phyloP scores from a whole-genome alignment of 352 stramenopile genomes.

The Phytophthora syringae region DNA sequence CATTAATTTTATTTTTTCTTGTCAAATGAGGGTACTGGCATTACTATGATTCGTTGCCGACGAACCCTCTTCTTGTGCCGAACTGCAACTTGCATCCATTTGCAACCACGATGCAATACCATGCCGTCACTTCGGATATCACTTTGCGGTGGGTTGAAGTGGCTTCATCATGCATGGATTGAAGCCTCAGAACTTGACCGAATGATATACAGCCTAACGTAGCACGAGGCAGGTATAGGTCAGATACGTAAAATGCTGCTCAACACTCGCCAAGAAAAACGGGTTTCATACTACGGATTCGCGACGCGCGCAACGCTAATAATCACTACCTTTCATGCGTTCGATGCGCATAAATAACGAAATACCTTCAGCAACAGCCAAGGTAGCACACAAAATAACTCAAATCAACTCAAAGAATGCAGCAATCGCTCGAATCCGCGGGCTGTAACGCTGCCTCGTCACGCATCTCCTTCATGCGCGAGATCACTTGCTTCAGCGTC shows the following conservation, averaged over 20 bases:
- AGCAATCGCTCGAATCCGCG: slow-evolving; percentile 25
- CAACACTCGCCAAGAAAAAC: neutral
- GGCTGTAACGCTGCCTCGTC: slow-evolving; percentile 9
- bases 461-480: slow-evolving; percentile 19
- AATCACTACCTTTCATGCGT: slow-evolving; percentile 1
- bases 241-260: too few relatives aligned
- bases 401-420: slow-evolving; percentile 21
- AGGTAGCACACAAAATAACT: neutral
- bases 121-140: too few relatives aligned
- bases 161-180: neutral
- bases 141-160: neutral
- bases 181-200: too few relatives aligned
- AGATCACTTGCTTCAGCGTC: slow-evolving; percentile 14
- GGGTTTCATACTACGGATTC: neutral
- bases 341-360: slow-evolving; percentile 10
- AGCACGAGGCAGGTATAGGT: too few relatives aligned
- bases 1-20: too few relatives aligned
- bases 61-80: too few relatives aligned
- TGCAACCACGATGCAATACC: neutral
- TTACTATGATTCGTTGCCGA: too few relatives aligned
- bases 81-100: neutral
- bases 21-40: too few relatives aligned
- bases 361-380: neutral
- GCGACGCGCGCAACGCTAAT: slow-evolving; percentile 1
- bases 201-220: too few relatives aligned